Evolutionary conservation across 805 yeast genomes (phyloP).

Genomic region (Hanseniaspora pseudoguilliermondii): DNA sequence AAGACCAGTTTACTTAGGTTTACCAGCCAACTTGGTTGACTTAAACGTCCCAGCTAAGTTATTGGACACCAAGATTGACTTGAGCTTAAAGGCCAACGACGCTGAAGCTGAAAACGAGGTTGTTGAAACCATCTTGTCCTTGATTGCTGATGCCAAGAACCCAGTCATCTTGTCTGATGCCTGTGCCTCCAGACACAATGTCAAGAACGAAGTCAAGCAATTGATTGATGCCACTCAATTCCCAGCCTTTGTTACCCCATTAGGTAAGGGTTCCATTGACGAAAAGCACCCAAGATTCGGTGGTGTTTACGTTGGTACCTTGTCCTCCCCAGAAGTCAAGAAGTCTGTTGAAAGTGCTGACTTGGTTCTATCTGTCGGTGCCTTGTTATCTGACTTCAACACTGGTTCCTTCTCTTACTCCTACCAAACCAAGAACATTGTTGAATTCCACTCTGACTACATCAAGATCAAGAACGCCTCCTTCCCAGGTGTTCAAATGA

Average conservation of each 20-base stretch:
- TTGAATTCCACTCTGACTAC: slow-evolving; percentile 69
- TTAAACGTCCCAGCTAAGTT: slow-evolving; percentile 42
- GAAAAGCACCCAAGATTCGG: slow-evolving; percentile 64
- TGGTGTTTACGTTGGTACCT: slow-evolving; percentile 77
- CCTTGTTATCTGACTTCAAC: slow-evolving; percentile 75
- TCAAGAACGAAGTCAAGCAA: slow-evolving; percentile 45
- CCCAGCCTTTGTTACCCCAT: slow-evolving; percentile 78
- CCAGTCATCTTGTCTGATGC: slow-evolving; percentile 78
- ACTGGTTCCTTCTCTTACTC: slow-evolving; percentile 77
- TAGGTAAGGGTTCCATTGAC: slow-evolving; percentile 75
- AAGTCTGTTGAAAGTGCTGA: slow-evolving; percentile 63
- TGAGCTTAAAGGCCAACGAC: slow-evolving; percentile 46
- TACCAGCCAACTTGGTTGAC: slow-evolving; percentile 73
- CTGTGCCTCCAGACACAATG: slow-evolving; percentile 69
- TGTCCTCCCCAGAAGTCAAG: slow-evolving; percentile 60
- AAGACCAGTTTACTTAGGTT: slow-evolving; percentile 71
- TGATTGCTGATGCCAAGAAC: slow-evolving; percentile 47
- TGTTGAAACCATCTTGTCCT: slow-evolving; percentile 36
- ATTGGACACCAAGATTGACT: slow-evolving; percentile 53
- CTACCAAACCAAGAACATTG: slow-evolving; percentile 59
- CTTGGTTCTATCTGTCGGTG: slow-evolving; percentile 67
- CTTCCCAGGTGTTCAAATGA: slow-evolving; percentile 64
- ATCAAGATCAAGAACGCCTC: slow-evolving; percentile 57
- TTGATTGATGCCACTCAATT: slow-evolving; percentile 57
- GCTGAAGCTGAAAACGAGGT: slow-evolving; percentile 52